Percentiles rank a stretch among this genome's conserved stretches.
Evolutionary conservation across 2,329 filamentous ascomycete genomes (phyloP).

Genomic region (Biscogniauxia mediterranea): DNA sequence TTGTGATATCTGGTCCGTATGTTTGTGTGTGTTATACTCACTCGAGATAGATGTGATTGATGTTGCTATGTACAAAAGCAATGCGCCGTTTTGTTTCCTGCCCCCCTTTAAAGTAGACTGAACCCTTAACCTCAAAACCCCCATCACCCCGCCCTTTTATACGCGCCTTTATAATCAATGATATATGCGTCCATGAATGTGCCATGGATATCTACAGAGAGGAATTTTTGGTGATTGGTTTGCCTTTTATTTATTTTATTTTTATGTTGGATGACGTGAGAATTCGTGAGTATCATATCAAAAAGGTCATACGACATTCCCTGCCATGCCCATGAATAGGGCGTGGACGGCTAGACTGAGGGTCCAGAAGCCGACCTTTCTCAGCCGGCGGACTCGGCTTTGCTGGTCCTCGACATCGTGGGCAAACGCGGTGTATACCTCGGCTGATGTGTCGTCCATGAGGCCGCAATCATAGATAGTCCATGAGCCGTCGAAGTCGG

Average conservation of each 20-base stretch:
- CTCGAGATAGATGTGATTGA: not conserved
- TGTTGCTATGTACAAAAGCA: not conserved
- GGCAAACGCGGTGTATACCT: slow-evolving; percentile 93
- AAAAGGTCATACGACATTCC: slow-evolving; percentile 58
- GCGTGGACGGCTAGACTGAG: slow-evolving; percentile 89
- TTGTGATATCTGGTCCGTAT: not conserved
- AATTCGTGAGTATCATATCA: not conserved
- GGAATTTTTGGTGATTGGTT: not conserved
- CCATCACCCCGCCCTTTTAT: not conserved
- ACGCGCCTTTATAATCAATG: not conserved
- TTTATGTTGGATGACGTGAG: not conserved
- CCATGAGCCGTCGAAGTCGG: slow-evolving; percentile 95
- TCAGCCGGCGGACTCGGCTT: slow-evolving; percentile 79
- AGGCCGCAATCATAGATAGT: slow-evolving; percentile 89
- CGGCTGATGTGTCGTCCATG: slow-evolving; percentile 89
- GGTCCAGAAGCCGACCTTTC: slow-evolving; percentile 96
- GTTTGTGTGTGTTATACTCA: not conserved
- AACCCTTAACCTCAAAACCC: not conserved
- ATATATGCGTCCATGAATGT: not conserved
- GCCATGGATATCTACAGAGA: slow-evolving; percentile 7
- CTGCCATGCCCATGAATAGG: slow-evolving; percentile 91
- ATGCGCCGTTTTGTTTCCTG: not conserved
- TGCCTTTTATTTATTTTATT: not conserved
- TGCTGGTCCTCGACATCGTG: slow-evolving; percentile 87
- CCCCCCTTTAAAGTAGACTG: not conserved